Conservation (phyloP, 495 filamentous ascomycete genomes). For the Physcia stellaris region DNA sequence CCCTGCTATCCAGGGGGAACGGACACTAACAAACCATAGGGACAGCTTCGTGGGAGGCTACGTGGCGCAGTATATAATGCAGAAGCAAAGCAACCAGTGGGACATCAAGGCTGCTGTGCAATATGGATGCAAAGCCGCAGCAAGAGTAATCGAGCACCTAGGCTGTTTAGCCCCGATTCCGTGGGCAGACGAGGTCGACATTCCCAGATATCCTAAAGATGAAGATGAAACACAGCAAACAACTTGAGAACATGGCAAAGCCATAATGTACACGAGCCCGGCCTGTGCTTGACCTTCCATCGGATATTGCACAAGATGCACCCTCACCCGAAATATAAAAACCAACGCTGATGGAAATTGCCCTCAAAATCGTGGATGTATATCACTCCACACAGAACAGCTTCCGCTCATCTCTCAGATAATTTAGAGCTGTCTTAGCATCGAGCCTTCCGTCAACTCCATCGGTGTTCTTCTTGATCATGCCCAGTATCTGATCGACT, state of each 20-base stretch:
- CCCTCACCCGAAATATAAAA: too few species aligned
- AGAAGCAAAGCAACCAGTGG: constrained; percentile 29
- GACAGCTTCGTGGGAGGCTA: constrained; percentile 91
- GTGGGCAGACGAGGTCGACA: constrained; percentile 68
- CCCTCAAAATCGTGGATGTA: too few species aligned
- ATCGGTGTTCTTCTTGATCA: neutral
- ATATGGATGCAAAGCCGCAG: constrained; percentile 60
- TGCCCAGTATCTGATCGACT: constrained; percentile 1
- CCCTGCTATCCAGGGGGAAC: too few species aligned
- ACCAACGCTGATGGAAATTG: too few species aligned
- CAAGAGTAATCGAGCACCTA: constrained; percentile 56
- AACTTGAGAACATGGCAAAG: too few species aligned
- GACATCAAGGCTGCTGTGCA: constrained; percentile 47
- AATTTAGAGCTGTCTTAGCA: neutral
- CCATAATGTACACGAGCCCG: too few species aligned
- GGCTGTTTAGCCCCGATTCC: constrained; percentile 87
- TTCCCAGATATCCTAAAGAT: too few species aligned
- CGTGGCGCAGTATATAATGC: constrained; percentile 46
- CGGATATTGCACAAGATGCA: too few species aligned
- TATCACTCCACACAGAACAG: constrained; percentile 5
- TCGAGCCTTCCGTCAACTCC: neutral
- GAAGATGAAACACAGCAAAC: too few species aligned
- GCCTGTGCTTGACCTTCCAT: too few species aligned
- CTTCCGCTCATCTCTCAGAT: neutral
- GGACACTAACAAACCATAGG: too few species aligned